Conservation (phyloP, 2,329 filamentous ascomycete species). For the Cytospora paraplurivora region DNA sequence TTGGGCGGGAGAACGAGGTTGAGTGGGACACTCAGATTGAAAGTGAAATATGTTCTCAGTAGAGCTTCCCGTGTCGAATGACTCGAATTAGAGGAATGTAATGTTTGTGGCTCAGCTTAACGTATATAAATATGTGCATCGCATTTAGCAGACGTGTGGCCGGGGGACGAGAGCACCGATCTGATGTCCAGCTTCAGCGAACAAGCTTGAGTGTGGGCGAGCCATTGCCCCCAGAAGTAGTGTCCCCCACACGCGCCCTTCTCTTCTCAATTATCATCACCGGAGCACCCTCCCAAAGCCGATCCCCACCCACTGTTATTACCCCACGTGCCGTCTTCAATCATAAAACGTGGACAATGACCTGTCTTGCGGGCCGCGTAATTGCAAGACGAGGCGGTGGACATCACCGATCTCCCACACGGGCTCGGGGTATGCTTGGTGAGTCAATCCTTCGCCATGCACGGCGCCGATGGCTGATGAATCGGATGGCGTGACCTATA, state of each 20-base stretch:
- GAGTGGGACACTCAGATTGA: background rate
- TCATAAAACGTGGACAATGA: background rate
- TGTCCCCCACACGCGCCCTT: background rate
- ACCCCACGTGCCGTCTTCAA: background rate
- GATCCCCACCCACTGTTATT: background rate
- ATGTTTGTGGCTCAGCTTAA: background rate
- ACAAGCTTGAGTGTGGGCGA: background rate
- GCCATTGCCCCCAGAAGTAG: background rate
- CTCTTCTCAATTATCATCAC: background rate
- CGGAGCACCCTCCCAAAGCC: background rate
- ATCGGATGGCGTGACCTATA: slow-evolving; percentile 48
- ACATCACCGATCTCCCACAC: background rate
- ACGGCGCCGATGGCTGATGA: background rate
- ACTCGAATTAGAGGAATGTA: background rate
- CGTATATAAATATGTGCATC: slow-evolving; percentile 1
- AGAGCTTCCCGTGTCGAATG: background rate
- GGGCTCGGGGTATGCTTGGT: background rate
- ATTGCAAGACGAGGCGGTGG: background rate
- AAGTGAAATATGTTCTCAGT: background rate
- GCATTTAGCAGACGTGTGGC: background rate
- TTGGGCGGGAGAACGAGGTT: background rate
- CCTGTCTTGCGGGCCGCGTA: background rate
- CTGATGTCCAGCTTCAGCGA: background rate
- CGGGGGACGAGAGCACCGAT: background rate
- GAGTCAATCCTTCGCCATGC: background rate